Percentiles rank a stretch among this genome's conserved stretches.
phyloP scores from a whole-genome alignment of 83 land plant genomes.

The Isoetes engelmannii region DNA sequence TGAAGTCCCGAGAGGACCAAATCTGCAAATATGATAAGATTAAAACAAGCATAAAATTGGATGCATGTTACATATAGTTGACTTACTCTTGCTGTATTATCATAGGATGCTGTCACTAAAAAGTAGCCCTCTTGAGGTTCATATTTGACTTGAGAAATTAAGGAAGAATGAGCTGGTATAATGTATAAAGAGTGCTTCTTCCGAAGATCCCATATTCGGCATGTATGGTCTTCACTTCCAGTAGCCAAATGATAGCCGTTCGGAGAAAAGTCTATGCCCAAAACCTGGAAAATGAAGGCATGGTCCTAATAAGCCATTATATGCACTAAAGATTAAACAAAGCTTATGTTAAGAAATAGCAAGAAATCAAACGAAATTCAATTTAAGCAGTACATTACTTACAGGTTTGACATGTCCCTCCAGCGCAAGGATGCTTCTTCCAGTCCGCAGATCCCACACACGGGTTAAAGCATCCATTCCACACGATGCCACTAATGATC shows the following conservation, averaged over 20 bases:
- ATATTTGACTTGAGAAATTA: constrained; percentile 91
- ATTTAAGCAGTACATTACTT: constrained; percentile 11
- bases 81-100: constrained; percentile 77
- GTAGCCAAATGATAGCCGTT: constrained; percentile 94
- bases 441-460: constrained; percentile 96
- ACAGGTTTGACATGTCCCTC: constrained; percentile 99
- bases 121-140: constrained; percentile 92
- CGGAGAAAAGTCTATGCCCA: constrained; percentile 78
- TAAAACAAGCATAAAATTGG: background rate
- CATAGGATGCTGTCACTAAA: constrained; percentile 79
- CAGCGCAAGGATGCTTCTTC: constrained; percentile 86
- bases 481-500: constrained; percentile 89
- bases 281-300: constrained; percentile 45
- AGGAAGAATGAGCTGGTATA: constrained; percentile 89
- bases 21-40: constrained; percentile 41
- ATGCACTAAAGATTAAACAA: background rate
- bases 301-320: constrained; percentile 11
- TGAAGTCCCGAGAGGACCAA: constrained; percentile 92
- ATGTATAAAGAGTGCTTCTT: constrained; percentile 60
- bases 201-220: constrained; percentile 91
- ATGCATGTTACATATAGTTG: background rate
- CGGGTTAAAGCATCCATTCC: constrained; percentile 92
- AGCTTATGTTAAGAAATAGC: no score
- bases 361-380: no score
- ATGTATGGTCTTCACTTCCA: constrained; percentile 92